A percentile compares a stretch with the other conserved stretches of the same genome.
phyloP scores from a whole-genome alignment of 805 yeast genomes.

The Yamadazyma scolyti region DNA sequence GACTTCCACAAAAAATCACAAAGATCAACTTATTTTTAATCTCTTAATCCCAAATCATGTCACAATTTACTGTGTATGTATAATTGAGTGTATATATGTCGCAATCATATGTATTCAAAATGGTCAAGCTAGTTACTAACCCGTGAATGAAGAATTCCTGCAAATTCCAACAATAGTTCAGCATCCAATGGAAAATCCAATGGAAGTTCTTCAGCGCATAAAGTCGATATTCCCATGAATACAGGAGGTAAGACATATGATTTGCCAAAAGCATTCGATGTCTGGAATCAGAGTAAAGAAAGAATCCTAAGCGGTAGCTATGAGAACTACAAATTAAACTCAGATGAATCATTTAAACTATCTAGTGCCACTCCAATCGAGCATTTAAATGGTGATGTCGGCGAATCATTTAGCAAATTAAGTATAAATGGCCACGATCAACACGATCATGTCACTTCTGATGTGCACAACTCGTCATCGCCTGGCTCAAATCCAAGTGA shows the following conservation, averaged over 20 bases:
- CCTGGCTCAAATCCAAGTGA: constrained; percentile 1
- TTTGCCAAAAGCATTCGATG: constrained; percentile 49
- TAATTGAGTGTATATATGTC: too few relatives aligned
- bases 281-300: constrained; percentile 41
- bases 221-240: constrained; percentile 36
- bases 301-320: constrained; percentile 3
- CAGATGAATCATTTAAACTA: constrained; percentile 27
- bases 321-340: constrained; percentile 2
- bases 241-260: constrained; percentile 43
- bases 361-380: constrained; percentile 29
- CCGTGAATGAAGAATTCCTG: constrained; percentile 2
- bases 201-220: background rate
- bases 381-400: constrained; percentile 33
- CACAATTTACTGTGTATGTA: constrained; percentile 7
- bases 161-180: background rate
- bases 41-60: constrained; percentile 2
- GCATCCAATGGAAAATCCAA: constrained; percentile 4
- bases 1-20: constrained; percentile 2
- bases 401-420: too few relatives aligned
- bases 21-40: constrained; percentile 1
- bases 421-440: too few relatives aligned
- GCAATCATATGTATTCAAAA: too few relatives aligned
- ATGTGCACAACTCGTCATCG: background rate
- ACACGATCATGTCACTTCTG: too few relatives aligned
- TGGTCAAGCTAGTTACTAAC: too few relatives aligned